A percentile compares a stretch with the other conserved stretches of the same genome.
These are phyloP conservation scores for Fusarium austroafricanum DNA, from an alignment of 2,329 filamentous ascomycete genomes.

Conservation along the genomic window DNA sequence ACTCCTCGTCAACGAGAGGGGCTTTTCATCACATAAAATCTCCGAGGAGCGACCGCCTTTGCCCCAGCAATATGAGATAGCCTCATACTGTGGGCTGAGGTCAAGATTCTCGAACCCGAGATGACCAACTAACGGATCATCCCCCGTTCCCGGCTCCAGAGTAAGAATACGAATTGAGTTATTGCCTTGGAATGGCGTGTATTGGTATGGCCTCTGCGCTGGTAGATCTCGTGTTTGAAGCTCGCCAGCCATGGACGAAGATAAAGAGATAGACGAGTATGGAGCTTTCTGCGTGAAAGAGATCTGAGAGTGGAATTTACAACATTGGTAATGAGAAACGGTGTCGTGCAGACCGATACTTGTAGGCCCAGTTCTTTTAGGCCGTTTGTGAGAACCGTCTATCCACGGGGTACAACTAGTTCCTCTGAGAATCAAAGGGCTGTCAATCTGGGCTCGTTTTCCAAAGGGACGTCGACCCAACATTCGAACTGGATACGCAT, in stretches of 20 bases:
- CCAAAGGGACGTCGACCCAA: conserved; percentile 1
- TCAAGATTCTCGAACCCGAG: conserved; percentile 45
- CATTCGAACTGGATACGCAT: background rate
- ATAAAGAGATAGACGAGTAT: conserved; percentile 12
- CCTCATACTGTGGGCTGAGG: conserved; percentile 45
- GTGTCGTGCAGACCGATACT: background rate
- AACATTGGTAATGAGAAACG: background rate
- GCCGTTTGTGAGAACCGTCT: background rate
- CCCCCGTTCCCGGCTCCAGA: conserved; percentile 45
- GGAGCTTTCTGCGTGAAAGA: background rate
- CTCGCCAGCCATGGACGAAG: conserved; percentile 33
- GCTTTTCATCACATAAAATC: conserved; percentile 41
- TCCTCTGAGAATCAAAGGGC: background rate
- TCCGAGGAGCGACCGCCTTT: conserved; percentile 35
- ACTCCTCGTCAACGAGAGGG: conserved; percentile 47
- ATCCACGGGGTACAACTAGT: background rate
- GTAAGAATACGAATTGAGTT: conserved; percentile 50
- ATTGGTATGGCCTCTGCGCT: conserved; percentile 30
- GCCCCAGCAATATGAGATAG: conserved; percentile 55
- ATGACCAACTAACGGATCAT: conserved; percentile 46
- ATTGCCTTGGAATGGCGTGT: conserved; percentile 36
- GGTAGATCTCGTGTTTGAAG: background rate
- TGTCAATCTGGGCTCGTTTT: background rate
- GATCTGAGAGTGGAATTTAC: background rate
- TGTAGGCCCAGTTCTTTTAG: conserved; percentile 24